phyloP scores from a whole-genome alignment of 768 basidiomycete species.

The Tricholomella constricta region DNA sequence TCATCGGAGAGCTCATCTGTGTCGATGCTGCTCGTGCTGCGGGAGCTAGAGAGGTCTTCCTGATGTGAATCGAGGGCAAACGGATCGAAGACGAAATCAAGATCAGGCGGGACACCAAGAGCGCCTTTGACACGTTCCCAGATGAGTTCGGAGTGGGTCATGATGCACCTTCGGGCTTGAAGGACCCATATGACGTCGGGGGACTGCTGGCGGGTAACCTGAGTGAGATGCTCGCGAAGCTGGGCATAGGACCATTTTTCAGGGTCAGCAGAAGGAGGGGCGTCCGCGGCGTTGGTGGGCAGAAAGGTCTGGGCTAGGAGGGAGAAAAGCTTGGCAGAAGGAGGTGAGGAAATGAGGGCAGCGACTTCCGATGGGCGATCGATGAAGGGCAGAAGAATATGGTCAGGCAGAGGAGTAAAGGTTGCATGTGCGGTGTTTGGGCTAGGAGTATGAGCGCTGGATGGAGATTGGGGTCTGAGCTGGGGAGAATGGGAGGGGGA shows the following conservation, averaged over 20 bases:
- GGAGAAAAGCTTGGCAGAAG: constrained; percentile 70
- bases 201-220: constrained; percentile 58
- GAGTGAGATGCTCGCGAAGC: constrained; percentile 68
- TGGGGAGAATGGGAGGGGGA: constrained; percentile 19
- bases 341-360: constrained; percentile 62
- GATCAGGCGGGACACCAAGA: constrained; percentile 83
- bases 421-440: constrained; percentile 46
- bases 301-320: constrained; percentile 75
- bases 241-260: constrained; percentile 72
- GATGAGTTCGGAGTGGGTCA: constrained; percentile 78
- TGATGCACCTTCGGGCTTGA: constrained; percentile 73
- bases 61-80: constrained; percentile 12
- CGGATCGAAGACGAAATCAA: constrained; percentile 60
- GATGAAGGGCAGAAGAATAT: constrained; percentile 84
- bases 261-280: constrained; percentile 53
- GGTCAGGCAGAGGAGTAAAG: constrained; percentile 75
- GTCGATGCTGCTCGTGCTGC: constrained; percentile 25
- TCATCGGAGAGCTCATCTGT: constrained; percentile 46
- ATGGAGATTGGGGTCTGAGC: constrained; percentile 24
- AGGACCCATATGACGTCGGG: constrained; percentile 76
- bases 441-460: constrained; percentile 5
- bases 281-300: constrained; percentile 17
- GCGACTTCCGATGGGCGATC: constrained; percentile 79
- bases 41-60: constrained; percentile 16
- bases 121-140: constrained; percentile 92